Evolutionary conservation across 1,284 basidiomycete species (phyloP).

Genomic region (Tausonia pullulans): DNA sequence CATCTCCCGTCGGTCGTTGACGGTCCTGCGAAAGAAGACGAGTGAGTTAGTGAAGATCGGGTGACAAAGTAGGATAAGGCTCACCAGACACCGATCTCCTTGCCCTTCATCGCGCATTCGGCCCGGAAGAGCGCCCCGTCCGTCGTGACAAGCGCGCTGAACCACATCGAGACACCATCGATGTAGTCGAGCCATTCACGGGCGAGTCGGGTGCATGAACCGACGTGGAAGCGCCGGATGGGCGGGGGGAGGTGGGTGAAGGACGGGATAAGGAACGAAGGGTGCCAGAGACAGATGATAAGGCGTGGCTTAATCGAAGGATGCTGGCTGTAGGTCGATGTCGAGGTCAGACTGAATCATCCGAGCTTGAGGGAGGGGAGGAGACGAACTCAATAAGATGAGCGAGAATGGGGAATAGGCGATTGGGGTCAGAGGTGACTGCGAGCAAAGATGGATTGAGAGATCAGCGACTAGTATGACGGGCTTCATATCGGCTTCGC

Average conservation of each 20-base stretch:
- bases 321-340: background rate
- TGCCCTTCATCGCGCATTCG: constrained; percentile 69
- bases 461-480: too few relatives aligned
- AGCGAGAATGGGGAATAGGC: constrained; percentile 80
- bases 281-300: constrained; percentile 81
- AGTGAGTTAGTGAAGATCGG: background rate
- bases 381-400: constrained; percentile 45
- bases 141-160: constrained; percentile 54
- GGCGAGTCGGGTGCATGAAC: constrained; percentile 39
- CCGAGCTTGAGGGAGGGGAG: too few relatives aligned
- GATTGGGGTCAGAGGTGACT: constrained; percentile 76
- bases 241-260: constrained; percentile 59
- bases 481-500: too few relatives aligned
- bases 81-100: constrained; percentile 80
- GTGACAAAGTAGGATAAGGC: background rate
- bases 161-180: constrained; percentile 78
- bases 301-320: constrained; percentile 63
- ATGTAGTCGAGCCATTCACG: constrained; percentile 68
- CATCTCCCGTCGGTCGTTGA: constrained; percentile 13
- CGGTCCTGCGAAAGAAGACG: constrained; percentile 1
- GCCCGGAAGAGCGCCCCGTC: constrained; percentile 60
- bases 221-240: constrained; percentile 79
- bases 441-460: too few relatives aligned
- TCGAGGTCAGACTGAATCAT: too few relatives aligned
- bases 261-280: constrained; percentile 74